phyloP scores from a whole-genome alignment of 345 rosid genomes.

The Moricandia moricandioides region DNA sequence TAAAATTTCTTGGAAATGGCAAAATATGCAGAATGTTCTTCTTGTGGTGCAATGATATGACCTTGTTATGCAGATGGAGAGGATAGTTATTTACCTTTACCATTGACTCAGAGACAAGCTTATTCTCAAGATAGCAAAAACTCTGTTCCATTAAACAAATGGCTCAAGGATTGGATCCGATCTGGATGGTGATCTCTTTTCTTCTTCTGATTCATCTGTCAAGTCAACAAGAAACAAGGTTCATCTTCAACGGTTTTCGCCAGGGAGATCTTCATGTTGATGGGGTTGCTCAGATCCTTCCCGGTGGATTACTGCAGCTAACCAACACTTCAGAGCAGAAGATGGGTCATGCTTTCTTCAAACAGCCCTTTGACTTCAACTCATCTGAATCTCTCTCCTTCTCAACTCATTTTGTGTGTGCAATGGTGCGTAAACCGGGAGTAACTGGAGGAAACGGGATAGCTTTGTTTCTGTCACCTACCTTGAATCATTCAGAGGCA shows the following conservation, averaged over 20 bases:
- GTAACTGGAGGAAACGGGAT: constrained; percentile 45
- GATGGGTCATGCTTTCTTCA: constrained; percentile 50
- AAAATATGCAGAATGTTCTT: constrained; percentile 23
- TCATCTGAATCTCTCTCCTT: constrained; percentile 39
- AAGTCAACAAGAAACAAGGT: constrained; percentile 38
- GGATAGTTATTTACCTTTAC: constrained; percentile 1
- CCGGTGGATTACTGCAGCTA: constrained; percentile 51
- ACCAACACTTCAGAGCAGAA: constrained; percentile 46
- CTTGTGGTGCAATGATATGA: background rate
- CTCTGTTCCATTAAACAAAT: constrained; percentile 11
- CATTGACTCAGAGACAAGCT: background rate
- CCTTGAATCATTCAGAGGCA: constrained; percentile 32
- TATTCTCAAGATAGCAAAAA: constrained; percentile 7
- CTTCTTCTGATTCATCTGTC: constrained; percentile 22
- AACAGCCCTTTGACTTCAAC: constrained; percentile 41
- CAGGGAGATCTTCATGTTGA: constrained; percentile 37
- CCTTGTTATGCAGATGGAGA: constrained; percentile 19
- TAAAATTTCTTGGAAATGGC: constrained; percentile 5
- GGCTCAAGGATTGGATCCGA: constrained; percentile 29
- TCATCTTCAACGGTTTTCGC: constrained; percentile 49
- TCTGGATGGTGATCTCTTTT: constrained; percentile 25
- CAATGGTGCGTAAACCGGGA: constrained; percentile 38
- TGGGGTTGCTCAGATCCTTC: constrained; percentile 45
- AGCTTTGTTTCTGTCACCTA: constrained; percentile 44
- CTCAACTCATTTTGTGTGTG: constrained; percentile 44